Base-by-base conservation (phyloP, 139 green algal genomes). In the Spirogloea muscicola region DNA sequence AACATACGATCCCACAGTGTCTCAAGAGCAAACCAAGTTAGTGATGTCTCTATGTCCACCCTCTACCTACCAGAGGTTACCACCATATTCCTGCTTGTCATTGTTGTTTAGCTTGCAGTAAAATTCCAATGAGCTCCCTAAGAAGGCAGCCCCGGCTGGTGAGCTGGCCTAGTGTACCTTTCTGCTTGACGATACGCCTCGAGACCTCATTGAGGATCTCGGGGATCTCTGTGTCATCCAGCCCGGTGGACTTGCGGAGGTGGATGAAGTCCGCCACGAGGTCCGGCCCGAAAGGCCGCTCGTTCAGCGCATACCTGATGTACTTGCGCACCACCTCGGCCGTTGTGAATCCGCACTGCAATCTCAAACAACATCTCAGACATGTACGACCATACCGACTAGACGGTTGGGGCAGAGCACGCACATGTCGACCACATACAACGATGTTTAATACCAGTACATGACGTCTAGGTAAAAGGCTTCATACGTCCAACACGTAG, bases 281-380 rank as follows among this genome's bases (percentile, higher is more conserved):
- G 9, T 90, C 88, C 46, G 88, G 55, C 67, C 96, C 89, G 82
- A 97, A 99, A 58, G 89, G 88, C 44, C 91, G 80, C 79, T 98
- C 92, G 2, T 92, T 83, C 42, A 99, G 84, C 70, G 95, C 51
- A 84, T 91, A 99, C 89, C 93, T 95, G 36, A 98, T 72, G 82
- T 97, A 98, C 86, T 99, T 99, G 49, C 94, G 84, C 83, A 97
- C 96, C 38, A 97, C 76, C 84, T 97, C 91, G 16, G 84, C 83
- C 5, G 74, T n/a, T 3, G 81, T 88, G 86, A 97, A 98, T 29
- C 90, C 88, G 1, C 82, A 61, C 74, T 82, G 66, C 61, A 65
- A 52, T 52, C 44, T 52, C 13, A 52, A 52, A 52, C 16, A 27
- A 16, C 44, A 52, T 52, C 16, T 52, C 13, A 74, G 41, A 31